phyloP scores from a whole-genome alignment of 2,329 filamentous ascomycete species.

The Cladobotryum mycophilum region DNA sequence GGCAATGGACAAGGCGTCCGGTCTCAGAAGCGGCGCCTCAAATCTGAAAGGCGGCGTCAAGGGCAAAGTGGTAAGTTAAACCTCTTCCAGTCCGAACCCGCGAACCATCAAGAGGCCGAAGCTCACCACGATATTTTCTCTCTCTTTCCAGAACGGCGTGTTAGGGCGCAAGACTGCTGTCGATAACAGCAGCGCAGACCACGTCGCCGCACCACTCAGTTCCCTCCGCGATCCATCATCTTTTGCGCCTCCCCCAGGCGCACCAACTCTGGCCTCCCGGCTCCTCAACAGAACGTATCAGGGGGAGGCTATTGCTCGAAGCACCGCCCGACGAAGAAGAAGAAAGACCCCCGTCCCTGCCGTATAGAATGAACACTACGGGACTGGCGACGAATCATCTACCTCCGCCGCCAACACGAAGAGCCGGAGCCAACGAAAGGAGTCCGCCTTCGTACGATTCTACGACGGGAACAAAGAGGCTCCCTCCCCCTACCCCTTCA shows the following conservation, averaged over 20 bases:
- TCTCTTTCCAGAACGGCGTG: neutral
- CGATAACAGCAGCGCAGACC: slow-evolving; percentile 21
- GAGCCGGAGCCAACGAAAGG: slow-evolving; percentile 33
- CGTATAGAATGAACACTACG: slow-evolving; percentile 64
- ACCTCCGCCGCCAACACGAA: slow-evolving; percentile 61
- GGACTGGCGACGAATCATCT: slow-evolving; percentile 63
- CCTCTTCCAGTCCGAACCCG: neutral
- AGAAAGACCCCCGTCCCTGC: slow-evolving; percentile 46
- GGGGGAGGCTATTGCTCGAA: slow-evolving; percentile 4
- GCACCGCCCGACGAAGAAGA: slow-evolving; percentile 13
- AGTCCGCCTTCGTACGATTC: slow-evolving; percentile 25
- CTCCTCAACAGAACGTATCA: slow-evolving; percentile 17
- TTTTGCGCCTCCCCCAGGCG: slow-evolving; percentile 78
- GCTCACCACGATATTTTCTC: neutral
- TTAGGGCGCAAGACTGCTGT: slow-evolving; percentile 31
- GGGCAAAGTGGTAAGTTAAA: slow-evolving; percentile 36
- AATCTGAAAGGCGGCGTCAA: slow-evolving; percentile 25
- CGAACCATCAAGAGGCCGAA: neutral
- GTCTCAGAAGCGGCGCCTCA: slow-evolving; percentile 12
- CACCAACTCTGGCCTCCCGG: slow-evolving; percentile 29
- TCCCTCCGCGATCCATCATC: slow-evolving; percentile 67
- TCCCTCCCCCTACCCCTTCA: neutral
- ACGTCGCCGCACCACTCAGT: slow-evolving; percentile 55
- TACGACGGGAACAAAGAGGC: slow-evolving; percentile 19
- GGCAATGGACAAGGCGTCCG: slow-evolving; percentile 32